A percentile compares a stretch with the other conserved stretches of the same genome.
These are phyloP conservation scores for Pythium rishiriense DNA, from an alignment of 352 stramenopile genomes.

Conservation along the genomic window DNA sequence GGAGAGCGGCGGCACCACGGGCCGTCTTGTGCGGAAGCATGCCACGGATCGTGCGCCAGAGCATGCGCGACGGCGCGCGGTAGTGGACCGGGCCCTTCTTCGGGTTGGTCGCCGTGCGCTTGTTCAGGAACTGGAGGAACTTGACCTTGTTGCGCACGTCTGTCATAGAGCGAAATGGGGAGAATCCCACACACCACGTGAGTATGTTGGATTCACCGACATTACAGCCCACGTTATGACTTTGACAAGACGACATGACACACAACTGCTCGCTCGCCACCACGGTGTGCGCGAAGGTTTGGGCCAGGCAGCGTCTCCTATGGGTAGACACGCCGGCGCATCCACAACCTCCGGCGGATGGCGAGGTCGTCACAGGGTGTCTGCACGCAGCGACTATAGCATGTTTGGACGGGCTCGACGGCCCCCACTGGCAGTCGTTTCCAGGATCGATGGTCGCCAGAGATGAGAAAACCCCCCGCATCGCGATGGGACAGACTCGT, in stretches of 20 bases:
- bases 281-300: neutral
- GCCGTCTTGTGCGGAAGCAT: constrained; percentile 99
- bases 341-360: constrained; percentile 2
- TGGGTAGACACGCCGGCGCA: neutral
- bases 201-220: constrained; percentile 14
- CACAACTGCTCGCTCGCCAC: constrained; percentile 37
- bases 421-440: neutral
- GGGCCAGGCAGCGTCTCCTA: neutral
- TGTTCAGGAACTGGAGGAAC: constrained; percentile 98
- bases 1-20: constrained; percentile 94
- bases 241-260: constrained; percentile 74
- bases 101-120: constrained; percentile 98
- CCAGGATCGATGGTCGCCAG: neutral
- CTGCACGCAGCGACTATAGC: constrained; percentile 91
- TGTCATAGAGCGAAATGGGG: constrained; percentile 39
- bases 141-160: constrained; percentile 97
- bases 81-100: constrained; percentile 97
- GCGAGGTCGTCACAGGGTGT: constrained; percentile 52
- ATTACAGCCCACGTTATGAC: constrained; percentile 4
- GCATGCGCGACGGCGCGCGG: constrained; percentile 95
- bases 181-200: constrained; percentile 5
- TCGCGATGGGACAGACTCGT: neutral
- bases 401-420: constrained; percentile 63
- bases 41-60: constrained; percentile 92
- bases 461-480: neutral